Base-by-base conservation (phyloP, 202 grass and related monocot genomes). In the Panicum virgatum region DNA sequence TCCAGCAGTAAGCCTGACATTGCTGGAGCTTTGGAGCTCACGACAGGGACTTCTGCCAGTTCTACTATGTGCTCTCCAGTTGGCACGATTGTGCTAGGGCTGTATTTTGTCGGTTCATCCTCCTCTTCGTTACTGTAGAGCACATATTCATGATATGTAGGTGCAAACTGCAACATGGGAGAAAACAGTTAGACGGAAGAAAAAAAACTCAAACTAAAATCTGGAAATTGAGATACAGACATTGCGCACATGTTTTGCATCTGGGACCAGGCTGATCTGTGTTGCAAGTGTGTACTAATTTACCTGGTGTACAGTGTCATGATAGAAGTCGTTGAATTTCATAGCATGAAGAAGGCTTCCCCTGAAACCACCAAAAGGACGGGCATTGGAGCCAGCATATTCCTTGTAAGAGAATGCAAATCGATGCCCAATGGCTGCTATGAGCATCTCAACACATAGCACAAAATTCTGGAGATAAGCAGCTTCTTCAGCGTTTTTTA, bases 111-210 rank as follows among this genome's bases (percentile, higher is more conserved):
- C 3, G 75, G 78, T 36, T 84, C 89, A 66, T 90, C 85, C 44
- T 87, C 85, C 58, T 88, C 84, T 2, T 89, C 75, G 1, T 90
- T 94, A 83, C 84, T 97, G 83, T 97, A 97, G n/a, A 97, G 85
- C 43, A 94, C 94, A 85, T 97, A 97, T 27, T 97, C 94, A 83
- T 94, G 94, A 88, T 97, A 97, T 7, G 91, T 97, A 38, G 94
- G 91, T 9, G 94, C 94, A 92, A 97, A 97, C 91, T 94, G 80
- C 72, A 75, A 32, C 26, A 9, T 79, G 10, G 54, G 23, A 61
- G 26, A 34, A 77, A 71, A 53, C 39, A 59, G 53, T 78, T 23
- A 72, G 40, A 69, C 16, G 9, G 44, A 19, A 36, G 51, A 19
- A 36, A 34, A 80, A 66, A 1, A 37, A n/a, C 39, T 20, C 20